phyloP scores from a whole-genome alignment of 1,284 basidiomycete species.

The Malassezia sympodialis region DNA sequence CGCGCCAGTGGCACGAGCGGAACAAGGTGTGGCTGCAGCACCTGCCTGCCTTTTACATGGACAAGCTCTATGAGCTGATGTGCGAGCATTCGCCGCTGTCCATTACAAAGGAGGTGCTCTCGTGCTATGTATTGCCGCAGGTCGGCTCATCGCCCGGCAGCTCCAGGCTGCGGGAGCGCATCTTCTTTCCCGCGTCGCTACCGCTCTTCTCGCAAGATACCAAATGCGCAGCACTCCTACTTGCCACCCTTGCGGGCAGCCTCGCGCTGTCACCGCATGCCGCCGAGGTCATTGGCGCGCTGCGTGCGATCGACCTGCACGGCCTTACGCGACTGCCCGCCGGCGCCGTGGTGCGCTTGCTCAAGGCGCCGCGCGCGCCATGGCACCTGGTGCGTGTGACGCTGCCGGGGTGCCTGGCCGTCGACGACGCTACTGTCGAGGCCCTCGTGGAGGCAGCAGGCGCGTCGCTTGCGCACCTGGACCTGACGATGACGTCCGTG shows the following conservation, averaged over 20 bases:
- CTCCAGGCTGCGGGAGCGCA: slow-evolving; percentile 6
- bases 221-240: slow-evolving; percentile 13
- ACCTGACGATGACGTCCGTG: slow-evolving; percentile 13
- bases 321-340: slow-evolving; percentile 13
- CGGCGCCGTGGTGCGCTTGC: slow-evolving; percentile 6
- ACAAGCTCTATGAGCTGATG: slow-evolving; percentile 3
- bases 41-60: slow-evolving; percentile 1
- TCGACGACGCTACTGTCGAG: slow-evolving; percentile 1
- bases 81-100: slow-evolving; percentile 11
- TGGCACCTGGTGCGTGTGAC: slow-evolving; percentile 11
- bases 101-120: slow-evolving; percentile 11
- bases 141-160: background rate
- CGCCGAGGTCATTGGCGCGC: background rate
- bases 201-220: slow-evolving; percentile 17
- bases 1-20: slow-evolving; percentile 1
- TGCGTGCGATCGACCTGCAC: slow-evolving; percentile 6
- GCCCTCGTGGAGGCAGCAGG: slow-evolving; percentile 5
- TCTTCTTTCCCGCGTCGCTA: slow-evolving; percentile 17
- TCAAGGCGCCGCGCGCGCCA: slow-evolving; percentile 5
- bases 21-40: slow-evolving; percentile 10
- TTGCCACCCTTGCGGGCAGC: slow-evolving; percentile 4
- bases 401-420: slow-evolving; percentile 11
- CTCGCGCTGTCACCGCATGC: slow-evolving; percentile 6
- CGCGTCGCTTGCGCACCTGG: slow-evolving; percentile 5
- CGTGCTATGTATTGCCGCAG: slow-evolving; percentile 8